Base-by-base conservation (phyloP, 176 grass and related monocot genomes). In the Juncus inflexus region DNA sequence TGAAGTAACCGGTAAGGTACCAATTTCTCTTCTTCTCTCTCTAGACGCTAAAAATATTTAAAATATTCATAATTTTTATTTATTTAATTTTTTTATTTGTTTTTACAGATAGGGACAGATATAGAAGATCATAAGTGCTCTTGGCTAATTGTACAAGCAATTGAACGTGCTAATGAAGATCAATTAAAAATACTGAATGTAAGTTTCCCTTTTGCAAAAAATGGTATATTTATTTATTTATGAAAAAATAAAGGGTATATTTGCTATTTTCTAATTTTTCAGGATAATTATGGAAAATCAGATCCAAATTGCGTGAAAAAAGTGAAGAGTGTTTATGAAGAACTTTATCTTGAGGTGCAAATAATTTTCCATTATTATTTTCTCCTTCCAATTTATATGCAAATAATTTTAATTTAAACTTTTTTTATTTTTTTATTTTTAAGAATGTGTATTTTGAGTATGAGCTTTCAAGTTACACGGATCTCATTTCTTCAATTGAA, bases 41-140 rank as follows among this genome's bases (percentile, higher is more conserved):
- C 19, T 56, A 61, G 57, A 76, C 4, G 51, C 15, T 42, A 0
- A 36, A 36, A 42, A 28, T 28, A 3, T 66, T 63, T 11, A 58
- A 70, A 58, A 45, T 45, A 9, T 9, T 43, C 3, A 35, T 41
- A 70, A n/a, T 58, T 58, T 43, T 47, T 47, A 47, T 47, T 47
- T 47, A 47, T 47, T 6, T 47, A 58, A n/a, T 35, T 56, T 40
- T 53, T 54, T 50, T 40, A 41, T 38, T 1, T 35, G 63, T 41
- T 73, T 74, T 19, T 77, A 14, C 74, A 90, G 78, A 69, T 90
- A 63, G 86, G 82, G 77, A 90, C 86, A 40, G 86, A 90, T 79
- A 90, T 90, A 45, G 82, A 90, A 85, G 86, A 90, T 42, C 84
- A 81, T 76, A 90, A 90, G 67, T 90, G 82, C 52, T 82, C 86